These are phyloP conservation scores for Taxawa tesnikishii DNA, from an alignment of 2,329 filamentous ascomycete species.

Conservation along the genomic window DNA sequence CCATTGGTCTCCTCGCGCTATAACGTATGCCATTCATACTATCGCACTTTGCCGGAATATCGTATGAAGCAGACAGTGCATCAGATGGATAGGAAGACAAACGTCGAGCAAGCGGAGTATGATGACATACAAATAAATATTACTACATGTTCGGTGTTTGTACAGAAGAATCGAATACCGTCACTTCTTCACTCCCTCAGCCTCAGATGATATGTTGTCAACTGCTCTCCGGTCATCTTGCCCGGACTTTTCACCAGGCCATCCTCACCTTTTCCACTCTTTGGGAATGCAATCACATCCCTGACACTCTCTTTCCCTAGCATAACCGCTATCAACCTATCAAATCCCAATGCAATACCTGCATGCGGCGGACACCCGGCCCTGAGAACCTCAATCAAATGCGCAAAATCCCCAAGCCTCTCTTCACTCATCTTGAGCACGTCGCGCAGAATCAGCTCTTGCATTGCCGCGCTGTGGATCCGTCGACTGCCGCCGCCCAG, in stretches of 20 bases:
- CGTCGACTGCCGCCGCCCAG: conserved; percentile 85
- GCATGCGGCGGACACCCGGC: conserved; percentile 91
- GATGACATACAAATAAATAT: too few species aligned
- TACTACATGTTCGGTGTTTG: too few species aligned
- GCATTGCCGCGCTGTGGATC: conserved; percentile 74
- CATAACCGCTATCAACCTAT: conserved; percentile 72
- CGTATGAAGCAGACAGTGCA: too few species aligned
- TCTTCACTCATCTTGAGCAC: conserved; percentile 65
- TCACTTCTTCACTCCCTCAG: conserved; percentile 12
- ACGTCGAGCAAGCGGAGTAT: neutral
- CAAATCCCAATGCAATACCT: conserved; percentile 85
- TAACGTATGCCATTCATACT: too few species aligned
- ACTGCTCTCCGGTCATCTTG: conserved; percentile 47
- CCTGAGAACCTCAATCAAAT: conserved; percentile 69
- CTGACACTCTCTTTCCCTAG: conserved; percentile 63
- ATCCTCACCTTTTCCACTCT: conserved; percentile 84
- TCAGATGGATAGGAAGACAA: conserved; percentile 1
- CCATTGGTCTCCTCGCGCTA: too few species aligned
- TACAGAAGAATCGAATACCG: too few species aligned
- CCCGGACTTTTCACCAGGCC: conserved; percentile 68
- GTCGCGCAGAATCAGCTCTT: conserved; percentile 73
- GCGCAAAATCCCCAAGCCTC: conserved; percentile 68
- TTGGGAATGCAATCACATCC: conserved; percentile 95
- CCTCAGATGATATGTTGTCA: conserved; percentile 47
- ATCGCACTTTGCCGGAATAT: too few species aligned